Evolutionary conservation across 2,329 filamentous ascomycete genomes (phyloP), one percentile per base, ranked within the genome.

Genomic region (Pseudocercospora ulei): DNA sequence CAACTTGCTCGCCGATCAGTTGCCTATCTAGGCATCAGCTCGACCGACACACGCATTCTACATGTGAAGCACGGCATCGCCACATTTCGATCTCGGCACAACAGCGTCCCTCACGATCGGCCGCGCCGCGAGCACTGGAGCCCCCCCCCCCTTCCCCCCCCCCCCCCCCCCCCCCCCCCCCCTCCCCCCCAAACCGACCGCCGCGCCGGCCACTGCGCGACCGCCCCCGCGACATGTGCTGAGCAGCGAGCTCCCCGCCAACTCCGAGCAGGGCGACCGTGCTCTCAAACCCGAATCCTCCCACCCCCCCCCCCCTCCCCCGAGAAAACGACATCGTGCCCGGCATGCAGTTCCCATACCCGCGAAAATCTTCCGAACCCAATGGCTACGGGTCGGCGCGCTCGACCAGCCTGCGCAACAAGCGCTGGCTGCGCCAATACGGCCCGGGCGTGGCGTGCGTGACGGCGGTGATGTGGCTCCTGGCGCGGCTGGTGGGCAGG

Each of bases 311-410:
- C 19, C 19, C 28, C 35, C 19, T 28, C 28, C 23, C 35, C 12
- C 34, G 40, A 33, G 25, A 36, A 26, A 14, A 25, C 40, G 24
- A 40, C 25, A 25, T 6, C 37, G 55, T 54, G 51, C 42, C 54
- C 52, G 90, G 48, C 42, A 66, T 94, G 85, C 87, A 94, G 62
- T 86, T 88, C 70, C 85, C 87, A 48, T 78, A 86, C 39, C 76
- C 84, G 56, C 80, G 86, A 62, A 93, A 88, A 66, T 77, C 74
- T 57, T 88, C 82, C 9, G 50, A 77, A 80, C 57, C 76, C 81
- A 50, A 75, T 78, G 78, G 80, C 18, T 88, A 83, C 64, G 70
- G 44, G 6, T 34, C 71, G 49, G 69, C 73, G 31, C 71, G 76
- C 55, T 70, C 72, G 49, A 66, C 76, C 8, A 36, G 41, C n/a